Percentiles rank a stretch among this genome's conserved stretches.
Evolutionary conservation across 1,284 basidiomycete genomes (phyloP).

Genomic region (Microstroma glucosiphilum): DNA sequence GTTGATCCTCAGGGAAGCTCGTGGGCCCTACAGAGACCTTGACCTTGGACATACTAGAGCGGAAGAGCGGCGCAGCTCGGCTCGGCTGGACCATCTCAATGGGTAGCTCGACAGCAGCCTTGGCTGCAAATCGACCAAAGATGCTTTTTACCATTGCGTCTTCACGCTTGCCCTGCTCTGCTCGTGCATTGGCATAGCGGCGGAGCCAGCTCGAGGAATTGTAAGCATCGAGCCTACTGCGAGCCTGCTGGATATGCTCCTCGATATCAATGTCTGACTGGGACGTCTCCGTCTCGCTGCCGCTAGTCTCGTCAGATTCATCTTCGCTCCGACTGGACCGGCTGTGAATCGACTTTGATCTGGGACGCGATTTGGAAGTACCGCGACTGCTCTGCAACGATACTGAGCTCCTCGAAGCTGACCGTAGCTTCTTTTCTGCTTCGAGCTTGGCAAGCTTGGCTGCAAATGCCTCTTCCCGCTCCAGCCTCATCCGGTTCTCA

Average conservation of each 20-base stretch:
- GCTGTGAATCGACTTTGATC: background rate
- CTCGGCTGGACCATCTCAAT: slow-evolving; percentile 54
- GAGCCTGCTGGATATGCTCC: slow-evolving; percentile 63
- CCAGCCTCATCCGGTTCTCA: slow-evolving; percentile 68
- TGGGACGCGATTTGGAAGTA: slow-evolving; percentile 11
- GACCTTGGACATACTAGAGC: slow-evolving; percentile 63
- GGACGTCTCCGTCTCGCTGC: slow-evolving; percentile 55
- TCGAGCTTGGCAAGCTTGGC: slow-evolving; percentile 61
- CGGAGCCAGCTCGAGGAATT: slow-evolving; percentile 73
- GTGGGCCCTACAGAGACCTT: slow-evolving; percentile 62
- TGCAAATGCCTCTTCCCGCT: slow-evolving; percentile 73
- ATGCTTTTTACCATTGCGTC: slow-evolving; percentile 49
- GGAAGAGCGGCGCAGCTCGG: slow-evolving; percentile 67
- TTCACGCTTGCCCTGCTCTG: slow-evolving; percentile 55
- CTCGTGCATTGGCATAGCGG: slow-evolving; percentile 32
- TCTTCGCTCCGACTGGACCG: slow-evolving; percentile 20
- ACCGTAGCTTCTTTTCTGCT: background rate
- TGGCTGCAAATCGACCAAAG: slow-evolving; percentile 33
- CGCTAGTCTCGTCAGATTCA: slow-evolving; percentile 58
- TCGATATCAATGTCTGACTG: slow-evolving; percentile 47
- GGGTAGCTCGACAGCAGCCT: slow-evolving; percentile 49
- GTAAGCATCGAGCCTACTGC: slow-evolving; percentile 64
- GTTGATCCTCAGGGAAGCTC: slow-evolving; percentile 58
- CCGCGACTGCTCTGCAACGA: slow-evolving; percentile 9
- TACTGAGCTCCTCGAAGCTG: slow-evolving; percentile 11